Conservation (phyloP, 2,329 filamentous ascomycete species). For the Thelonectria discophora region DNA sequence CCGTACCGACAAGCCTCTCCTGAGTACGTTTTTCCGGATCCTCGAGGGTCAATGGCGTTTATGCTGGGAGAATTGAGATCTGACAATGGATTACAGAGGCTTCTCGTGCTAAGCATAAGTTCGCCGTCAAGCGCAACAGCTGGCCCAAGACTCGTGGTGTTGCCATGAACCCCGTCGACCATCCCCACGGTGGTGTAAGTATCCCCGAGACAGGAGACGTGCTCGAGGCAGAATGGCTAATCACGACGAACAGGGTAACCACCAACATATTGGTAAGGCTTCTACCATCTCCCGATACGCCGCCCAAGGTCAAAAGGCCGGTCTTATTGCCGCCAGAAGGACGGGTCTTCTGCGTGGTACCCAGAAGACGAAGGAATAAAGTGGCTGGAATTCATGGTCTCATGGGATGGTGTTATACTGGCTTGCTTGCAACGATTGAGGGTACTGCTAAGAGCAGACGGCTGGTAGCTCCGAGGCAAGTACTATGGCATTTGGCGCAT, state of each 20-base stretch:
- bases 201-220: slow-evolving; percentile 20
- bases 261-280: slow-evolving; percentile 99
- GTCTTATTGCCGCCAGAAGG: slow-evolving; percentile 99
- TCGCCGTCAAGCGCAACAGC: slow-evolving; percentile 99
- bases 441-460: slow-evolving; percentile 58
- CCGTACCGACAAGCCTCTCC: slow-evolving; percentile 98
- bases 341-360: slow-evolving; percentile 99
- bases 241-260: slow-evolving; percentile 78
- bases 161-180: slow-evolving; percentile 99
- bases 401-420: slow-evolving; percentile 73
- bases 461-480: slow-evolving; percentile 59
- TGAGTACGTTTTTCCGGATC: slow-evolving; percentile 72
- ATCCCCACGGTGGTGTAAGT: slow-evolving; percentile 91
- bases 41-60: not conserved
- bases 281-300: slow-evolving; percentile 99
- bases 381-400: slow-evolving; percentile 61
- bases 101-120: slow-evolving; percentile 99
- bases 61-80: slow-evolving; percentile 38
- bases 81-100: slow-evolving; percentile 75
- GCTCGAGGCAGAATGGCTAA: slow-evolving; percentile 49
- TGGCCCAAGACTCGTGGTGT: slow-evolving; percentile 99
- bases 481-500: slow-evolving; percentile 61
- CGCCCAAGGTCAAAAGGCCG: slow-evolving; percentile 98
- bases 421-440: slow-evolving; percentile 68
- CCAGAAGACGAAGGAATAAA: slow-evolving; percentile 99